phyloP scores from a whole-genome alignment of 1,284 basidiomycete genomes.

The Phellopilus nigrolimitatus region DNA sequence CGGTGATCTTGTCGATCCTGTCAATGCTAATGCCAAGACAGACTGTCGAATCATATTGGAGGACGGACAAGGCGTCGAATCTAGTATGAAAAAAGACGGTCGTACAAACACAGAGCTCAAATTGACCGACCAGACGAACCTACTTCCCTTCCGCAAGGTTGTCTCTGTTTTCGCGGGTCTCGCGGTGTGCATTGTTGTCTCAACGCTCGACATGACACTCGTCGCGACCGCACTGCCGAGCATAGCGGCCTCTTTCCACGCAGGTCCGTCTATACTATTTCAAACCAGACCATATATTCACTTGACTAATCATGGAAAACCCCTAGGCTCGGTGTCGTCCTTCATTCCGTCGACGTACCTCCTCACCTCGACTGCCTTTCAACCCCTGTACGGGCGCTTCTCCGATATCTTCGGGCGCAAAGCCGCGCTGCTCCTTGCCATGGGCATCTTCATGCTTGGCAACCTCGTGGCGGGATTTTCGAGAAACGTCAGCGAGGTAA shows the following conservation, averaged over 20 bases:
- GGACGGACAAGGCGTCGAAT: too few relatives aligned
- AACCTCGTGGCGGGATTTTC: conserved; percentile 57
- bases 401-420: conserved; percentile 78
- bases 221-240: conserved; percentile 69
- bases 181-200: conserved; percentile 52
- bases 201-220: conserved; percentile 58
- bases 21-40: too few relatives aligned
- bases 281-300: too few relatives aligned
- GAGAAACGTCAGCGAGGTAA: conserved; percentile 62
- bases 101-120: neutral
- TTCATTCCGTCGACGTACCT: conserved; percentile 71
- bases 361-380: conserved; percentile 62
- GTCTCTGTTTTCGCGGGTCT: conserved; percentile 59
- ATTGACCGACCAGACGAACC: conserved; percentile 73
- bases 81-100: too few relatives aligned
- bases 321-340: conserved; percentile 51
- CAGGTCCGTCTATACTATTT: conserved; percentile 30
- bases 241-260: conserved; percentile 62
- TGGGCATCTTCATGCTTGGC: conserved; percentile 60
- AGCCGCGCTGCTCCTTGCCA: conserved; percentile 50
- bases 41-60: too few relatives aligned
- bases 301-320: too few relatives aligned
- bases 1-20: too few relatives aligned
- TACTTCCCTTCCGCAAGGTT: conserved; percentile 64
- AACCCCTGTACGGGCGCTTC: conserved; percentile 60